phyloP scores from a whole-genome alignment of 1,139 yeast species.

The Nakaseomyces delphensis region DNA sequence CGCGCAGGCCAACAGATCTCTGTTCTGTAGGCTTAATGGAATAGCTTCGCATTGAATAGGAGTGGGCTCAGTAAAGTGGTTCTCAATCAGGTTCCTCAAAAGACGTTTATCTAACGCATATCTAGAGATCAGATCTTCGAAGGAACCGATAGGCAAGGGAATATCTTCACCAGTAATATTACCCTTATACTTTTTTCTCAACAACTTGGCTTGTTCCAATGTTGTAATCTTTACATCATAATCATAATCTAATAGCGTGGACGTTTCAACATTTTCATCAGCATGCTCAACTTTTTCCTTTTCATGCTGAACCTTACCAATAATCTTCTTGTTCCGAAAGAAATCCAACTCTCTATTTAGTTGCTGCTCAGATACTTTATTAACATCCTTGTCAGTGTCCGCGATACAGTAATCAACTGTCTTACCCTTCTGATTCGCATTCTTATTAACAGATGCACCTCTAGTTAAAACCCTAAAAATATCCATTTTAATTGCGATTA shows the following conservation, averaged over 20 bases:
- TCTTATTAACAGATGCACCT: conserved; percentile 70
- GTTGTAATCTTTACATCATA: conserved; percentile 38
- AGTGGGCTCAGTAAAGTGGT: conserved; percentile 78
- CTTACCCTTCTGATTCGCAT: conserved; percentile 21
- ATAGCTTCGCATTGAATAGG: conserved; percentile 85
- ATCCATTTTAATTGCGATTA: conserved; percentile 54
- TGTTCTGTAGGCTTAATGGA: conserved; percentile 53
- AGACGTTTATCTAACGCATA: conserved; percentile 58
- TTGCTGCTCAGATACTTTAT: conserved; percentile 36
- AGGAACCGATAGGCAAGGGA: conserved; percentile 84
- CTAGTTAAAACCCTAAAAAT: conserved; percentile 75
- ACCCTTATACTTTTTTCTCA: conserved; percentile 49
- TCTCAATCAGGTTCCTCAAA: conserved; percentile 54
- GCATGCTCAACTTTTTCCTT: conserved; percentile 21
- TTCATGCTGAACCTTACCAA: conserved; percentile 22
- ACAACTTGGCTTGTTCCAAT: conserved; percentile 47
- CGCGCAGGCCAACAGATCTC: conserved; percentile 81
- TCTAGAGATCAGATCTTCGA: conserved; percentile 64
- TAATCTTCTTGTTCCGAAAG: conserved; percentile 48
- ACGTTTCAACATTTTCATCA: conserved; percentile 29
- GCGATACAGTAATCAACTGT: conserved; percentile 25
- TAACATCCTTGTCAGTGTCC: conserved; percentile 14
- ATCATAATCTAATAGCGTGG: conserved; percentile 24
- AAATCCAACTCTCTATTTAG: conserved; percentile 61
- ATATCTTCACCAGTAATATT: conserved; percentile 70